phyloP scores from a whole-genome alignment of 73 alveolate genomes.

The Tetrahymena malaccensis region DNA sequence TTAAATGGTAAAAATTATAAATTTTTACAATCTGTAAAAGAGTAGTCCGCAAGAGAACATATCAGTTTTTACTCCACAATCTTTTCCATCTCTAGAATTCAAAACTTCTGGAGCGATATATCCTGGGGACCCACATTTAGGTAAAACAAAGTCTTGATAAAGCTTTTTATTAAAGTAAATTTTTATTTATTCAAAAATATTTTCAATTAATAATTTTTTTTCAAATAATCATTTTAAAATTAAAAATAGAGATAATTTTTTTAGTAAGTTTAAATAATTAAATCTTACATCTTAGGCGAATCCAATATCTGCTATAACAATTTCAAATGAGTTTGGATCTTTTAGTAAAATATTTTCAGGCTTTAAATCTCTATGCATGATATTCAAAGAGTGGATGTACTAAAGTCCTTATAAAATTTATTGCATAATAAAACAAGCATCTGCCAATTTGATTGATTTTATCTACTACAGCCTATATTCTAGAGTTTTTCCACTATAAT shows the following conservation, averaged over 20 bases:
- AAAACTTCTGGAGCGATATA: neutral
- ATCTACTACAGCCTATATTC: neutral
- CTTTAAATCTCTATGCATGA: constrained; percentile 1
- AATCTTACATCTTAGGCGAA: neutral
- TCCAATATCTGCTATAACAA: neutral
- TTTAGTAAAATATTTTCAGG: neutral
- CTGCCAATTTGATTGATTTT: neutral
- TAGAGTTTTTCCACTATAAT: neutral
- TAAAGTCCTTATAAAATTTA: neutral
- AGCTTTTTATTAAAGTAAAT: neutral
- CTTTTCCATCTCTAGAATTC: neutral
- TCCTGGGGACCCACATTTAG: neutral
- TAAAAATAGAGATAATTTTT: too few species aligned
- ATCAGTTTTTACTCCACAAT: neutral
- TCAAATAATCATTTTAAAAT: too few species aligned
- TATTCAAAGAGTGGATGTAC: neutral
- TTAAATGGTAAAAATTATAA: neutral
- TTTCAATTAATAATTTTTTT: neutral
- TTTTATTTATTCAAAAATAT: neutral
- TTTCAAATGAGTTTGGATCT: neutral
- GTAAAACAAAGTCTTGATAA: neutral
- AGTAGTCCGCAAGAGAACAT: neutral
- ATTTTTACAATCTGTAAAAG: neutral
- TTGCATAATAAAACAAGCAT: neutral
- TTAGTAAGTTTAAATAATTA: too few species aligned